Evolutionary conservation across 2,329 filamentous ascomycete species (phyloP), one percentile per base, ranked within the genome.

Genomic region (Apiospora hydei): DNA sequence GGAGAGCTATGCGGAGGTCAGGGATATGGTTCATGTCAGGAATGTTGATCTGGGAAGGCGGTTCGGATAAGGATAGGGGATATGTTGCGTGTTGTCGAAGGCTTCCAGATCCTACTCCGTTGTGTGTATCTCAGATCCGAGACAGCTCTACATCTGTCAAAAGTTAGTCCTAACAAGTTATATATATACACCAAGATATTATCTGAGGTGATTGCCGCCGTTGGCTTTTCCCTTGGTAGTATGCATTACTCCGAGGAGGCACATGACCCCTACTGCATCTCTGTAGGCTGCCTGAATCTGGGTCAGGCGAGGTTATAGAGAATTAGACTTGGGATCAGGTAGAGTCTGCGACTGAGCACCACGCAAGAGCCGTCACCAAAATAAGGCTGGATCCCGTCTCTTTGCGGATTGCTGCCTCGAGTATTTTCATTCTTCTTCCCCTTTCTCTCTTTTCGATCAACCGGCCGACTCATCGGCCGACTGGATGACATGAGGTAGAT

Each of bases 1-100:
- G 71, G 44, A 75, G 69, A 69, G 75, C 71, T 75, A 74, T 72
- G 75, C 71, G 8, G 77, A 75, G 43, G 80, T 76, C 34, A 80
- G 76, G 46, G 44, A 67, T 43, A 57, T 73, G 70, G 70, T 71
- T 30, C 70, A 71, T 41, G 72, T 73, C 4, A 70, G 72, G 24
- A 67, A 64, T 26, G 49, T 73, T 11, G 72, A 73, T 38, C 43
- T 71, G 67, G 70, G 72, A 11, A 68, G 66, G 44, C 66, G 66
- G 18, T 47, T 64, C n/a, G 57, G 57, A 2, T 64, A 21, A 41
- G 26, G 14, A 14, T 26, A 57, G 4, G 57, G 4, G 18, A 26
- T 26, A 4, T 43, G 10, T 11, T 14, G 41, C 41, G 2, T 41
- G 38, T 41, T 41, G 38, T 11, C 10, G 41, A 43, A 13, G 41